Conservation (phyloP, 192 early-diverging fungal species). For the Funneliformis mosseae region DNA sequence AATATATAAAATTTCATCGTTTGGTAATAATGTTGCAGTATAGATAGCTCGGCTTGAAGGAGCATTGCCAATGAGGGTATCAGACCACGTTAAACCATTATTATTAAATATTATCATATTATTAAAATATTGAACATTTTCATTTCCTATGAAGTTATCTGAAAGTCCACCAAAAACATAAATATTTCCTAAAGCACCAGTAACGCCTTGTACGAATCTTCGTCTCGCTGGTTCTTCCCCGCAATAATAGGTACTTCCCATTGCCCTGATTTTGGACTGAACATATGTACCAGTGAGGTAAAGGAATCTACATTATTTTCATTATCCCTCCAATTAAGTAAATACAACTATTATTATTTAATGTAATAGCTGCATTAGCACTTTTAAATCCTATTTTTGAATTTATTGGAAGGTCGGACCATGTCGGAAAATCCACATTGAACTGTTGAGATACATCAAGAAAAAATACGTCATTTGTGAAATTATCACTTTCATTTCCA, state of each 20-base stretch:
- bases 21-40: no score
- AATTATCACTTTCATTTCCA: no score
- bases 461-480: no score
- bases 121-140: background rate
- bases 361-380: no score
- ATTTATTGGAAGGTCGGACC: no score
- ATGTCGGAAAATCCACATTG: no score
- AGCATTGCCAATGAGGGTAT: no score
- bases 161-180: background rate
- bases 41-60: no score
- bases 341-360: background rate
- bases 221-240: background rate
- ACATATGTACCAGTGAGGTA: background rate
- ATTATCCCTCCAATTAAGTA: background rate
- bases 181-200: background rate
- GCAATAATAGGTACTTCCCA: background rate
- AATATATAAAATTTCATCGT: no score
- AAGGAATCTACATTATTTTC: no score
- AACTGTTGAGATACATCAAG: no score
- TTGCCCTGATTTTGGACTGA: background rate
- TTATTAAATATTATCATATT: background rate
- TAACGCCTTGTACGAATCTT: background rate
- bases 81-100: background rate
- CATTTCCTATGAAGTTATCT: background rate
- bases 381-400: no score